Conservation (phyloP, 2,329 filamentous ascomycete species). For the Westerdykella aurantiaca region DNA sequence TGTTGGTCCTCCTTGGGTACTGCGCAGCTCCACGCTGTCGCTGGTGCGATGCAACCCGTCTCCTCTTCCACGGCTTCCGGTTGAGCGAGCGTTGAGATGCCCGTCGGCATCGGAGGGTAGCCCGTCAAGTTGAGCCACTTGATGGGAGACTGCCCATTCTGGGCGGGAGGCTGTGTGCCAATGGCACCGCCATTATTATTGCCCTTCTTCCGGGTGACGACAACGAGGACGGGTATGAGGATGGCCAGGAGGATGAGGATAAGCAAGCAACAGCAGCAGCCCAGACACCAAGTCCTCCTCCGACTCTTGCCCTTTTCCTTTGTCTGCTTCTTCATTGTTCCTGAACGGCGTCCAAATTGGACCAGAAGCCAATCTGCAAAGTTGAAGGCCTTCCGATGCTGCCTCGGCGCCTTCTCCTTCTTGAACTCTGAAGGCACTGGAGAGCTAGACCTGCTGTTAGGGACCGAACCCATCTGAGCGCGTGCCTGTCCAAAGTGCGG, state of each 20-base stretch:
- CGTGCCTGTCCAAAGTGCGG: background rate
- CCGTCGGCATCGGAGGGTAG: conserved; percentile 81
- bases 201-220: conserved; percentile 37
- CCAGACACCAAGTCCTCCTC: conserved; percentile 23
- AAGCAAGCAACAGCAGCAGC: conserved; percentile 34
- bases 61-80: conserved; percentile 61
- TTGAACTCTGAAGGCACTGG: conserved; percentile 19
- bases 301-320: conserved; percentile 26
- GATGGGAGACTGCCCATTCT: conserved; percentile 19
- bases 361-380: conserved; percentile 16
- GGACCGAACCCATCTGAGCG: background rate
- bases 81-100: conserved; percentile 70
- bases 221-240: conserved; percentile 36
- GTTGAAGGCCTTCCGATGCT: conserved; percentile 27
- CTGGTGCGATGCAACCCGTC: conserved; percentile 63
- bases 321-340: conserved; percentile 18
- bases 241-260: conserved; percentile 33
- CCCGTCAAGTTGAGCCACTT: conserved; percentile 79
- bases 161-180: conserved; percentile 10
- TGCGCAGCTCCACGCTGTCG: conserved; percentile 79
- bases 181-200: conserved; percentile 24
- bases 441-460: conserved; percentile 20
- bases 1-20: conserved; percentile 72
- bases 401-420: conserved; percentile 11
- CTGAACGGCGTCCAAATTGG: conserved; percentile 10